Percentiles rank a stretch among this genome's conserved stretches.
These are phyloP conservation scores for Cladophialophora immunda DNA, from an alignment of 2,329 filamentous ascomycete genomes.

Conservation along the genomic window DNA sequence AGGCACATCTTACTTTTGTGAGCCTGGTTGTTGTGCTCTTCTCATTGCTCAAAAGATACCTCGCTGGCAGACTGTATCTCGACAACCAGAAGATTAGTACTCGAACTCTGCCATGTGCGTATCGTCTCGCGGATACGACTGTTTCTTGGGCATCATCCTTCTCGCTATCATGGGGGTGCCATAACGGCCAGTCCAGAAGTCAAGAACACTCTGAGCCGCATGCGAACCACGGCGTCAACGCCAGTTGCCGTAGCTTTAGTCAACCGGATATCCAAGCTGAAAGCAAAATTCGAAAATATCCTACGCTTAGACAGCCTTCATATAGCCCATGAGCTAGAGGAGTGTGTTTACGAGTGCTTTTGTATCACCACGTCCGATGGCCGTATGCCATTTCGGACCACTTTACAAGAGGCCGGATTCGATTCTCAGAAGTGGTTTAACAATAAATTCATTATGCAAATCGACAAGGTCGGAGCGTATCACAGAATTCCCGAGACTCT, in stretches of 20 bases:
- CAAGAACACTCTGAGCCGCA: slow-evolving; percentile 6
- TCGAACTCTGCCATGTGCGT: slow-evolving; percentile 18
- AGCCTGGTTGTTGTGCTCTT: background rate
- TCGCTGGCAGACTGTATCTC: slow-evolving; percentile 18
- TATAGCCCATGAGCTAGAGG: background rate
- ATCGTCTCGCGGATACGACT: slow-evolving; percentile 21
- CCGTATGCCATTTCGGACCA: slow-evolving; percentile 11
- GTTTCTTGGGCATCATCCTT: slow-evolving; percentile 14
- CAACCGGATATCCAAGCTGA: slow-evolving; percentile 7
- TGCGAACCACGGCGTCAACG: slow-evolving; percentile 15
- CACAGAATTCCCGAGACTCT: slow-evolving; percentile 29
- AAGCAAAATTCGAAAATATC: slow-evolving; percentile 2
- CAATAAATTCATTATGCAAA: slow-evolving; percentile 31
- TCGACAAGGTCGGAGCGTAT: slow-evolving; percentile 38
- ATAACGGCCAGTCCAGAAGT: background rate
- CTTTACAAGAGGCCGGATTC: slow-evolving; percentile 19
- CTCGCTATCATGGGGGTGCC: background rate
- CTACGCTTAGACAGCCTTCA: background rate
- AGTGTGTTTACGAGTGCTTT: slow-evolving; percentile 19
- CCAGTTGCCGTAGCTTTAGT: slow-evolving; percentile 1
- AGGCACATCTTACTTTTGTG: background rate
- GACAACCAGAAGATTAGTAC: slow-evolving; percentile 5
- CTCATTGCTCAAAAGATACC: slow-evolving; percentile 12
- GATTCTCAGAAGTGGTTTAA: slow-evolving; percentile 23
- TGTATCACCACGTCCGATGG: slow-evolving; percentile 24